phyloP scores from a whole-genome alignment of 164 flowering plant genomes.

The Litsea cubeba region DNA sequence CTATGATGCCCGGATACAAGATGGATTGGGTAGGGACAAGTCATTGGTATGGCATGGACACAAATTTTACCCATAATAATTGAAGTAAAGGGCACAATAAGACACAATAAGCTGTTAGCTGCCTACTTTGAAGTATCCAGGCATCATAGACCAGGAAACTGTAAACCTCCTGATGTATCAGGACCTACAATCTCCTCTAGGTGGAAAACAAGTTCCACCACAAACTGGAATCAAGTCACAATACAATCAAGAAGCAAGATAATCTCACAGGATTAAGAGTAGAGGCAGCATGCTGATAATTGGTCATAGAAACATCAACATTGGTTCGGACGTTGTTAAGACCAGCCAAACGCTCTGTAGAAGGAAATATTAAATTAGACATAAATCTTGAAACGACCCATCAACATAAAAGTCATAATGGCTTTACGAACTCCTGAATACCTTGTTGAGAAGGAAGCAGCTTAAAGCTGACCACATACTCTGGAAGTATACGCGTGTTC shows the following conservation, averaged over 20 bases:
- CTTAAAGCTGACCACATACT: conserved; percentile 40
- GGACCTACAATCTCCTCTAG: neutral
- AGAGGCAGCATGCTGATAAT: neutral
- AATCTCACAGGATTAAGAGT: conserved; percentile 1
- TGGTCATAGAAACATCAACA: neutral
- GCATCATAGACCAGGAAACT: too few species aligned
- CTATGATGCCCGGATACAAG: too few species aligned
- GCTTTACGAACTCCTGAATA: neutral
- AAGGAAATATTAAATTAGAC: neutral
- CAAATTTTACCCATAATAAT: too few species aligned
- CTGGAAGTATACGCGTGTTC: conserved; percentile 56
- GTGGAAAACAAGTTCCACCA: neutral
- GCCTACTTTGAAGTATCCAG: too few species aligned
- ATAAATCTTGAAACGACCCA: neutral
- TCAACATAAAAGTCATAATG: neutral
- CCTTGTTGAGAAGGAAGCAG: conserved; percentile 33
- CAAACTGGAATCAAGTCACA: neutral
- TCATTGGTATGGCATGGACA: too few species aligned
- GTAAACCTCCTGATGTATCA: neutral
- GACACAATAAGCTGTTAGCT: too few species aligned
- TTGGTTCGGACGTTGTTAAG: neutral
- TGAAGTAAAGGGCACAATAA: too few species aligned
- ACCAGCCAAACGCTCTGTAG: conserved; percentile 6
- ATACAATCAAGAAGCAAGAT: neutral
- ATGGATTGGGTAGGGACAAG: too few species aligned